Conservation (phyloP, 768 basidiomycete species). For the Tulasnella sp. region DNA sequence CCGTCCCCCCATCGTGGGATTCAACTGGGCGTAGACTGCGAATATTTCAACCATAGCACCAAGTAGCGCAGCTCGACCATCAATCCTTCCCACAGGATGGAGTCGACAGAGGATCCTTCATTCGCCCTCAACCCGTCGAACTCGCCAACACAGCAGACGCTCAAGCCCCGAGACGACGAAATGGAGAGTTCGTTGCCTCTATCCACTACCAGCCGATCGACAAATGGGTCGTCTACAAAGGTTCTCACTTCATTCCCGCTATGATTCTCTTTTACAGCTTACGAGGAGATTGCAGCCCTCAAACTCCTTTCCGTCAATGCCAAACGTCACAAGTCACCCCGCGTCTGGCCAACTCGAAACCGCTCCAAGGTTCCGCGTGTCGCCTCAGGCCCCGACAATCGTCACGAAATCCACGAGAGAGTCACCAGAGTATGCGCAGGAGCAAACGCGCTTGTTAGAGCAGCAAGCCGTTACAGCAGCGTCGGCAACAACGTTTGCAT, state of each 20-base stretch:
- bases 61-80: not conserved
- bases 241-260: not conserved
- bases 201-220: not conserved
- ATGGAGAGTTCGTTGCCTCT: not conserved
- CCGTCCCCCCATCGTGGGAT: not conserved
- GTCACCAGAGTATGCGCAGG: not conserved
- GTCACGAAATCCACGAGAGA: not conserved
- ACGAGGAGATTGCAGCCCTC: not conserved
- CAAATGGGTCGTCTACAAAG: not conserved
- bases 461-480: not conserved
- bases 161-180: not conserved
- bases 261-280: not conserved
- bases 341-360: not conserved
- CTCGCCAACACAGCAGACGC: not conserved
- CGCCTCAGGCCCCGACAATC: not conserved
- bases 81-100: not conserved
- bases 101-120: not conserved
- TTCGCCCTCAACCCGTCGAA: not conserved
- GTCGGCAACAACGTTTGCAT: not conserved
- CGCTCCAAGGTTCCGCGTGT: not conserved
- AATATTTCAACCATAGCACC: not conserved
- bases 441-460: not conserved
- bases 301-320: not conserved
- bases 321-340: not conserved
- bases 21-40: not conserved